Evolutionary conservation across 139 green algal genomes (phyloP), one percentile per base, ranked within the genome.

Genomic region (Tetratostichococcus sp.): DNA sequence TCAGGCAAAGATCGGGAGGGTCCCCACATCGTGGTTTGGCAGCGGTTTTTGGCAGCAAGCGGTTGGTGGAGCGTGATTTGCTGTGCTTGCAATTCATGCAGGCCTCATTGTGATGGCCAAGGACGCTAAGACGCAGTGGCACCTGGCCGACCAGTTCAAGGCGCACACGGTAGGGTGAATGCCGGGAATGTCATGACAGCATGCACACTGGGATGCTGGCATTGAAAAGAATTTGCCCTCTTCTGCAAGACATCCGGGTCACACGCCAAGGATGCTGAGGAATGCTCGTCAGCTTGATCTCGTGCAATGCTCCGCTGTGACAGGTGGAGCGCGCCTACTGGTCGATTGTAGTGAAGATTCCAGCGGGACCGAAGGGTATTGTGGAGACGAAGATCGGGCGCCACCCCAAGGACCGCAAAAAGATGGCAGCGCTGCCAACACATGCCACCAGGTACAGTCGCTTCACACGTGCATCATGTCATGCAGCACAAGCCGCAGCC

Each of bases 61-160:
- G n/a, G n/a, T n/a, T n/a, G n/a, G n/a, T n/a, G n/a, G n/a, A n/a
- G n/a, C n/a, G n/a, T n/a, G n/a, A n/a, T n/a, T n/a, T n/a, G n/a
- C n/a, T n/a, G n/a, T n/a, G n/a, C n/a, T n/a, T n/a, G n/a, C n/a
- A n/a, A n/a, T n/a, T n/a, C n/a, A n/a, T 67, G 65, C 75, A 80
- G 93, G 93, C 0, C 80, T 98, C 32, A 73, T 99, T 79, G 94
- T 99, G 65, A 86, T 98, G 35, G 94, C 95, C 33, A 98, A 98
- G 77, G 84, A 77, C 8, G 86, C 88, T 66, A 30, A 23, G 25
- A 80, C 83, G 30, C 86, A 90, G 4, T 50, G 58, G 4, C 30
- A 59, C 21, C 74, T 94, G 35, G 79, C 75, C n/a, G 80, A 80
- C 30, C 90, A 97, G 86, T 99, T 99, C 86, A 94, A 93, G 75